Base-by-base conservation (phyloP, 352 stramenopile species). In the Phytopythium kandeliae region DNA sequence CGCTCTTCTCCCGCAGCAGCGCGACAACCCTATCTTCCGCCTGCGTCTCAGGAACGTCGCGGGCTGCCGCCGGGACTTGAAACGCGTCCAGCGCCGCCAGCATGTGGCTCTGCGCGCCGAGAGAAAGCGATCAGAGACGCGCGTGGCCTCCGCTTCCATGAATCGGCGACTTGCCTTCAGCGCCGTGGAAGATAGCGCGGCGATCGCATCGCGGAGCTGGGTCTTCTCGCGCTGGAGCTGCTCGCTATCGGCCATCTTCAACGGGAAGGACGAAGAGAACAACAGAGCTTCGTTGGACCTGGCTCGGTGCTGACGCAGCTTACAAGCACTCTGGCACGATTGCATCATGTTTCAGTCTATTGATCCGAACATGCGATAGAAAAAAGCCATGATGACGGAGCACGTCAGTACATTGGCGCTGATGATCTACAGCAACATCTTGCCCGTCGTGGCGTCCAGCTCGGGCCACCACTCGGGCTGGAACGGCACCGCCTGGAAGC, bases 391-490 rank as follows among this genome's bases (percentile, higher is more conserved):
- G n/a, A n/a, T n/a, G n/a, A n/a, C n/a, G n/a, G n/a, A n/a, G n/a
- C n/a, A n/a, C n/a, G n/a, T n/a, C n/a, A n/a, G n/a, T n/a, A n/a
- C n/a, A n/a, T n/a, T n/a, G n/a, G 28, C 28, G 9, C 9, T 4
- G 28, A 31, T 31, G 4, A 9, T 10, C 31, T 69, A 87, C 15
- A 92, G 30, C 51, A 71, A 40, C 74, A 89, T 82, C 48, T 94
- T 94, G 51, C 84, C 84, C 2, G 79, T 88, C 54, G 69, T 79
- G 16, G 63, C 41, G 37, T 94, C 77, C n/a, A 94, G 40, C 30
- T 62, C 13, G 21, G 76, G 69, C 84, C 84, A 94, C 84, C 84
- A 94, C 19, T 64, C 62, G 2, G 84, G 84, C 55, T 88, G 65
- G 51, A 76, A 92, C 33, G 84, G 84, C 22, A 92, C 59, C 15